These are phyloP conservation scores for Penicillium rolfsii DNA, from an alignment of 2,329 filamentous ascomycete genomes.

Conservation along the genomic window DNA sequence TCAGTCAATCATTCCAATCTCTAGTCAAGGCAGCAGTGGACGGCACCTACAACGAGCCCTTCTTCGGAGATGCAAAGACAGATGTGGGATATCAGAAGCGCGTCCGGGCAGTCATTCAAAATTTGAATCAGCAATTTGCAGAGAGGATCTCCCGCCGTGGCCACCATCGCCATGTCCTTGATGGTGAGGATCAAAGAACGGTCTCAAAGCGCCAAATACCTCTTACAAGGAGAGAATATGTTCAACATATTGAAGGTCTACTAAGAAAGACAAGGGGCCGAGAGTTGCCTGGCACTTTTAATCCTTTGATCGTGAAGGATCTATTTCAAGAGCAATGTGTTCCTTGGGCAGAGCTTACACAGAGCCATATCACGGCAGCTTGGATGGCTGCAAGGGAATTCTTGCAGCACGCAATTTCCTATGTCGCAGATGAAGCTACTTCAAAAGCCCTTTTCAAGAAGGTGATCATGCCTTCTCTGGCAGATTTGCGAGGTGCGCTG, in stretches of 20 bases:
- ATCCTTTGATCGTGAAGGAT: background rate
- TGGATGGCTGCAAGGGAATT: background rate
- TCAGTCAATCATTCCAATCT: background rate
- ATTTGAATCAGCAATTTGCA: background rate
- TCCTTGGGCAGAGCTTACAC: background rate
- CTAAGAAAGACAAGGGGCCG: background rate
- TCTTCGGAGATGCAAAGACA: constrained; percentile 1
- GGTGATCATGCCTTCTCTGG: background rate
- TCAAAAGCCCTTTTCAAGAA: background rate
- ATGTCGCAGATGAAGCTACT: background rate
- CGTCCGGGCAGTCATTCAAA: background rate
- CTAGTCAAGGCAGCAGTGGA: background rate
- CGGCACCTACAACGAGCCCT: constrained; percentile 2
- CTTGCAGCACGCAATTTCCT: no score
- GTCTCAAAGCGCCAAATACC: background rate
- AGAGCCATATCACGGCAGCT: background rate
- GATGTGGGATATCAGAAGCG: background rate
- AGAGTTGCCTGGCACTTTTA: background rate
- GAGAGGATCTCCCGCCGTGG: background rate
- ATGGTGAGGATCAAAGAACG: background rate
- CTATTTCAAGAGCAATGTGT: background rate
- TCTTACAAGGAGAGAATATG: background rate
- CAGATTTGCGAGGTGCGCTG: no score
- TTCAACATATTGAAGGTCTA: background rate
- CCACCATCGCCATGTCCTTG: background rate